Base-by-base conservation (phyloP, 805 yeast genomes). In the Candida corydali region DNA sequence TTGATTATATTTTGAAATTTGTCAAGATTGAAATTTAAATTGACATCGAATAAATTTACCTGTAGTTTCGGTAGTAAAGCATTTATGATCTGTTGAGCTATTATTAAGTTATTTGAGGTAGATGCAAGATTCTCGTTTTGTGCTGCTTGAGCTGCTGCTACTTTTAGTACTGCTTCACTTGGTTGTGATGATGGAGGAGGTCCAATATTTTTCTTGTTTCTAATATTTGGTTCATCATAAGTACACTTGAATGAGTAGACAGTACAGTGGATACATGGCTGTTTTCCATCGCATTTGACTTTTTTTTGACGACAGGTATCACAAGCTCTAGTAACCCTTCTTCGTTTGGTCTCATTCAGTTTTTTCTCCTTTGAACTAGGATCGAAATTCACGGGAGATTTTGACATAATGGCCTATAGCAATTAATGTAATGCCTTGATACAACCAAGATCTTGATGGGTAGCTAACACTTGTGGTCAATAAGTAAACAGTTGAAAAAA, bases 211-310 rank as follows among this genome's bases (percentile, higher is more conserved):
- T 59, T 62, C 49, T 63, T 76, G 50, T 75, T 76, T 34, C 85
- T 59, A 38, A 70, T 63, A 36, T 82, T 70, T 8, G 94, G 91
- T 50, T 85, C 86, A 51, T 83, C 85, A 55, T 87, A 87, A 0
- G 94, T 78, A 59, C 96, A 87, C 39, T 77, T 82, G 57, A 83
- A 85, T 15, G 86, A 78, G 60, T 86, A 88, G 1, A 86, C 95
- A 1, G 95, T 83, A 54, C 96, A 87, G 55, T 80, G 86, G 22
- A 76, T 73, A 55, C 94, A 84, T 1, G 91, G 93, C 47, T 75
- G 81, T 47, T 74, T 73, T 4, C 91, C 93, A 54, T 82, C 88
- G 58, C 94, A 84, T 52, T 81, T 80, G 44, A 82, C 86, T 52
- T 84, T 84, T 59, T 81, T 82, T 57, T 73, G 75, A 15, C 91